Evolutionary conservation across 2,329 filamentous ascomycete species (phyloP), one percentile per base, ranked within the genome.

Genomic region (Aspergillus alliaceus): DNA sequence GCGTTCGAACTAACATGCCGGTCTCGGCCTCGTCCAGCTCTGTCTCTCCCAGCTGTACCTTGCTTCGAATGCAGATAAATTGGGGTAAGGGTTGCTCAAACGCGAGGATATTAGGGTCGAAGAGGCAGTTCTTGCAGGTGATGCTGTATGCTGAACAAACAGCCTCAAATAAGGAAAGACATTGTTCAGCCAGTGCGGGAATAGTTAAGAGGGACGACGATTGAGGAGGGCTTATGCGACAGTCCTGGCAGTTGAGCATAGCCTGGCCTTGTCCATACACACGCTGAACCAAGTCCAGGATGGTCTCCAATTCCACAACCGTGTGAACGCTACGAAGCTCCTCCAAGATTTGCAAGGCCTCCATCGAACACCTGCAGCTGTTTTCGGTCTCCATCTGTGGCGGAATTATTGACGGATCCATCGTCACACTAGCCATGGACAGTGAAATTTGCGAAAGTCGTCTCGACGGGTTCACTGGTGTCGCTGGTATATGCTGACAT

Each of bases 131-230:
- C 20, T 63, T 62, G 11, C 59, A 60, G 12, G 58, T 61, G 34
- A 70, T 63, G 11, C 59, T 60, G 54, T 70, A 70, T 7, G 67
- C 63, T 14, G 63, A 54, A 39, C 68, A 69, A 7, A 64, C 58
- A 0, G 66, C 68, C 35, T 70, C 66, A 34, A 69, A 64, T 4
- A 70, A 59, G 2, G 63, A 60, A 6, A 70, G 59, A 47, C 65
- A 70, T 22, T 66, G 63, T 35, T 80, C 76, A 6, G 68, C 57
- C 2, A 79, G 64, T 2, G 75, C 66, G 2, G 77, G 77, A 22
- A 80, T 64, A 2, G 76, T 77, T 2, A 75, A 72, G 14, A 69
- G 57, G 11, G 66, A 60, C 3, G 66, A 62, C 4, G 64, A 59
- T 25, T 64, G 64, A 1, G 62, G 54, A 5, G 61, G 53, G 14